Percentiles rank a stretch among this genome's conserved stretches.
phyloP scores from a whole-genome alignment of 108 stramenopile genomes.

The Mediolabrus comicus region DNA sequence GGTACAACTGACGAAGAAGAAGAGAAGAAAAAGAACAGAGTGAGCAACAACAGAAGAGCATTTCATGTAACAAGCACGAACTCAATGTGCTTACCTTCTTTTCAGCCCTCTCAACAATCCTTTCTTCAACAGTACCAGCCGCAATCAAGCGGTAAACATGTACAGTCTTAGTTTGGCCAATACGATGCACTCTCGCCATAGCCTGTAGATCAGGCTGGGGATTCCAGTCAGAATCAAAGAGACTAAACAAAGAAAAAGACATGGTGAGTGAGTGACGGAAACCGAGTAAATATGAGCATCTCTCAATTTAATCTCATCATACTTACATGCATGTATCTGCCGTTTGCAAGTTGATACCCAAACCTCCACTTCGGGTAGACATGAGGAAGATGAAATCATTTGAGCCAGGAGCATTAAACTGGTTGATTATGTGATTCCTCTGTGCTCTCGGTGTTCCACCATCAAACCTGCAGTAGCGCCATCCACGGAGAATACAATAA shows the following conservation, averaged over 20 bases:
- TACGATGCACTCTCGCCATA: conserved; percentile 93
- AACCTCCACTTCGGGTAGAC: conserved; percentile 91
- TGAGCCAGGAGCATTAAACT: conserved; percentile 85
- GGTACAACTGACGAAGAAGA: conserved; percentile 37
- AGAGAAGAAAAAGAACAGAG: background rate
- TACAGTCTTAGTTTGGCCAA: conserved; percentile 91
- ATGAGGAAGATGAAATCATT: conserved; percentile 88
- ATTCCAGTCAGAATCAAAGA: conserved; percentile 89
- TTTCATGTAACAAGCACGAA: too few species aligned
- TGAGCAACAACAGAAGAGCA: too few species aligned
- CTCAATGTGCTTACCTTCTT: conserved; percentile 51
- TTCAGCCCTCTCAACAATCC: conserved; percentile 80
- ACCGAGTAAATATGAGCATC: background rate
- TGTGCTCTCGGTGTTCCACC: conserved; percentile 75
- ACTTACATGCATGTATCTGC: conserved; percentile 87
- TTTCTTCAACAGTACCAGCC: conserved; percentile 87
- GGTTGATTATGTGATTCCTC: conserved; percentile 74
- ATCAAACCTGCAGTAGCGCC: conserved; percentile 82
- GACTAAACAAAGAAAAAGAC: background rate
- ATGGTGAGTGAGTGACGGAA: background rate
- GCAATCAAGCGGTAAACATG: conserved; percentile 86
- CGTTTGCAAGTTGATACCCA: conserved; percentile 94
- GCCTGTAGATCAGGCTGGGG: conserved; percentile 93
- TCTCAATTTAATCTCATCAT: background rate
- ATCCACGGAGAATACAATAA: conserved; percentile 73